Percentiles rank a stretch among this genome's conserved stretches.
These are phyloP conservation scores for Fusarium denticulatum DNA, from an alignment of 2,329 filamentous ascomycete genomes.

Conservation along the genomic window DNA sequence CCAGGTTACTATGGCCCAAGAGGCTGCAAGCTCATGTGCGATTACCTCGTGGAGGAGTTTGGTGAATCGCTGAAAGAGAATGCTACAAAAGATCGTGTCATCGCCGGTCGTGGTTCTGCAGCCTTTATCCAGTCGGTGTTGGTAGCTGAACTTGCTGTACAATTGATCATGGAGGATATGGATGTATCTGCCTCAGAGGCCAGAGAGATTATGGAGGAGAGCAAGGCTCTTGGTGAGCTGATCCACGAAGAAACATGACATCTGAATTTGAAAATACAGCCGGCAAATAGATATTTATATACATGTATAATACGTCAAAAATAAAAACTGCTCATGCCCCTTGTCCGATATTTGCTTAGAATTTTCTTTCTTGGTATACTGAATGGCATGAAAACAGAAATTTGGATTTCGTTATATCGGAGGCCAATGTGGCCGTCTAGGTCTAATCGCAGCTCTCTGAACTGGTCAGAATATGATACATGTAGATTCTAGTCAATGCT, in stretches of 20 bases:
- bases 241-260: constrained; percentile 67
- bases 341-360: not conserved
- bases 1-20: constrained; percentile 87
- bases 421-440: constrained; percentile 35
- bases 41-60: constrained; percentile 71
- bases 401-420: constrained; percentile 20
- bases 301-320: constrained; percentile 11
- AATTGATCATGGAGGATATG: constrained; percentile 68
- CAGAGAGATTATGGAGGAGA: constrained; percentile 69
- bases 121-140: constrained; percentile 79
- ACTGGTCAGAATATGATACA: constrained; percentile 39
- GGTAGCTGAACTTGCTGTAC: constrained; percentile 74
- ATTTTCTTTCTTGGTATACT: not conserved
- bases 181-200: constrained; percentile 54
- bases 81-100: constrained; percentile 70
- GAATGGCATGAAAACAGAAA: constrained; percentile 11
- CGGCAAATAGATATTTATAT: not conserved
- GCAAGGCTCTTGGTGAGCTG: constrained; percentile 72
- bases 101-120: constrained; percentile 73
- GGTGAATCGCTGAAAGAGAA: constrained; percentile 68
- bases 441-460: constrained; percentile 32
- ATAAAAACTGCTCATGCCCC: constrained; percentile 9
- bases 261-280: not conserved
- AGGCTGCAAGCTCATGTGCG: constrained; percentile 77
- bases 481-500: constrained; percentile 45